These are phyloP conservation scores for Psidium friedrichsthalianum DNA, from an alignment of 345 rosid species.

Conservation along the genomic window DNA sequence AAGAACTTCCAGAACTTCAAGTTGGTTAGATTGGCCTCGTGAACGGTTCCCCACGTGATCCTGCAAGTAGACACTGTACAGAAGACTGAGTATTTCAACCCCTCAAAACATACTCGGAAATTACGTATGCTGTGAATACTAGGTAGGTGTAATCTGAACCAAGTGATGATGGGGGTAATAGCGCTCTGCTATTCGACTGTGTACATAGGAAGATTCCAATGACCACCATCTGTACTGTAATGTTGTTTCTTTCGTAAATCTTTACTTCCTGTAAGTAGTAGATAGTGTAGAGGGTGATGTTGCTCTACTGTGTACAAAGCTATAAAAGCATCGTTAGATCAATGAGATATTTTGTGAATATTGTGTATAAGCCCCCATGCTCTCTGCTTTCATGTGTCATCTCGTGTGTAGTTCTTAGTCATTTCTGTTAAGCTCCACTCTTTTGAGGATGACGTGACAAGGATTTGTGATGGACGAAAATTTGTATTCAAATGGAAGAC, in stretches of 20 bases:
- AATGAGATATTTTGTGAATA: background rate
- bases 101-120: background rate
- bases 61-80: background rate
- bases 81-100: background rate
- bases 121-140: background rate
- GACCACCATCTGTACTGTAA: background rate
- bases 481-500: background rate
- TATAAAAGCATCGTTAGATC: slow-evolving; percentile 7
- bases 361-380: background rate
- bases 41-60: background rate
- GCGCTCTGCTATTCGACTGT: slow-evolving; percentile 1
- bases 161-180: background rate
- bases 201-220: background rate
- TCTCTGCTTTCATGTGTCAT: background rate
- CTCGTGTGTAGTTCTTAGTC: background rate
- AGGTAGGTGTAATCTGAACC: background rate
- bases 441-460: background rate
- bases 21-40: slow-evolving; percentile 32
- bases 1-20: slow-evolving; percentile 32
- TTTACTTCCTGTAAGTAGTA: background rate
- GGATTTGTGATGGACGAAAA: background rate
- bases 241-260: slow-evolving; percentile 5
- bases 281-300: slow-evolving; percentile 8
- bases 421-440: background rate
- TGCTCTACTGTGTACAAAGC: slow-evolving; percentile 6